Percentiles rank a stretch among this genome's conserved stretches.
Conservation (phyloP, 495 filamentous ascomycete genomes). For the Staphylotrichum tortipilum region DNA sequence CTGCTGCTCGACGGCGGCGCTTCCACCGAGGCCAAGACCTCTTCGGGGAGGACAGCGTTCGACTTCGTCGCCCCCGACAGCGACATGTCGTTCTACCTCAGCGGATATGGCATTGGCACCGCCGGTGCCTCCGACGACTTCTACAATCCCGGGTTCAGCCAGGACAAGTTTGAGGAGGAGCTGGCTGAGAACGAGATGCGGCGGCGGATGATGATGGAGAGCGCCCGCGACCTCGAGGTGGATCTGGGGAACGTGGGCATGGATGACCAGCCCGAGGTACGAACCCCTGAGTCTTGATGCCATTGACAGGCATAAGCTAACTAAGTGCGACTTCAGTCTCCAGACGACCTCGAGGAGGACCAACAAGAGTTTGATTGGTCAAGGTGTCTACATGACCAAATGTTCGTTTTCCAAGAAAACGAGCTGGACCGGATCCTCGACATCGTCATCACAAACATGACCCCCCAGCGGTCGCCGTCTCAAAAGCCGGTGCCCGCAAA, state of each 20-base stretch:
- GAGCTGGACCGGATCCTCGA: slow-evolving; percentile 85
- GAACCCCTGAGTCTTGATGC: too few relatives aligned
- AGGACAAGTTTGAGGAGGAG: slow-evolving; percentile 93
- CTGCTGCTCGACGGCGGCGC: slow-evolving; percentile 85
- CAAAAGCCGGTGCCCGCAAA: slow-evolving; percentile 98
- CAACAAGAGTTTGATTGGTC: slow-evolving; percentile 97
- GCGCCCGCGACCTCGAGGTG: slow-evolving; percentile 92
- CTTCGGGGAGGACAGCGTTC: slow-evolving; percentile 87
- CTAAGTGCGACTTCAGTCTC: too few relatives aligned
- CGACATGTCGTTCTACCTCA: slow-evolving; percentile 90
- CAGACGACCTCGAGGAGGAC: slow-evolving; percentile 80
- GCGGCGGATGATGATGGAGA: slow-evolving; percentile 99
- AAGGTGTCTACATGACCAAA: slow-evolving; percentile 90
- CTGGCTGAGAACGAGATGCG: slow-evolving; percentile 95
- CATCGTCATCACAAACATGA: slow-evolving; percentile 97
- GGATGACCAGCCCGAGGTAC: slow-evolving; percentile 88
- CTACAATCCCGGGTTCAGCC: slow-evolving; percentile 84
- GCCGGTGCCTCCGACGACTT: slow-evolving; percentile 90
- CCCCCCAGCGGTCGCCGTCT: slow-evolving; percentile 83
- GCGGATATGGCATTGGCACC: slow-evolving; percentile 83
- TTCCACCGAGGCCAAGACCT: slow-evolving; percentile 90
- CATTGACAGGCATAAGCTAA: too few relatives aligned
- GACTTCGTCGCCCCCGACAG: slow-evolving; percentile 92
- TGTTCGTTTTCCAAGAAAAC: slow-evolving; percentile 98
- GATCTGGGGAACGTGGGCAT: slow-evolving; percentile 92